phyloP scores from a whole-genome alignment of 1,139 yeast genomes.

The Pichia kudriavzevii region DNA sequence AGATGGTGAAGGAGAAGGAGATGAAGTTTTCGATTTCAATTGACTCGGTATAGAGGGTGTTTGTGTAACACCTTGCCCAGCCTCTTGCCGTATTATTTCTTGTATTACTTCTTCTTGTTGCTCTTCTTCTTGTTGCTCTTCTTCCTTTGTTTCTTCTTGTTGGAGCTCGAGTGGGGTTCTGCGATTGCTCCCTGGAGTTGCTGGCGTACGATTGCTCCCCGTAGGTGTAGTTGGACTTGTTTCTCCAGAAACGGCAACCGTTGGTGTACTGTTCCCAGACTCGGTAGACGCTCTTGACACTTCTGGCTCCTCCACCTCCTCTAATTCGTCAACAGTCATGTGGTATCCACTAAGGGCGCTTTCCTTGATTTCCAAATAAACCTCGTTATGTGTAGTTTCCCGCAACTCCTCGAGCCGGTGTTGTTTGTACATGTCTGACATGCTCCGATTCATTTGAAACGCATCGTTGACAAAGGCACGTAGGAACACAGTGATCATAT shows the following conservation, averaged over 20 bases:
- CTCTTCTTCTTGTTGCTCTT: slow-evolving; percentile 6
- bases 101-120: slow-evolving; percentile 5
- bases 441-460: slow-evolving; percentile 19
- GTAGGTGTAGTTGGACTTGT: no score
- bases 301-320: slow-evolving; percentile 15
- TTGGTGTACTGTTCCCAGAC: no score
- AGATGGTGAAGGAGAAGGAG: background rate
- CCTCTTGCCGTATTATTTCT: background rate
- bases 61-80: no score
- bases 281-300: background rate
- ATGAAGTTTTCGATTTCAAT: no score
- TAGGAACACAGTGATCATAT: slow-evolving; percentile 11
- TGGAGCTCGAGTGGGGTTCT: no score
- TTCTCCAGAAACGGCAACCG: no score
- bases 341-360: slow-evolving; percentile 2
- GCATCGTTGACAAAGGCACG: slow-evolving; percentile 20
- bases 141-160: slow-evolving; percentile 17
- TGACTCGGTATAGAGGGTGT: no score
- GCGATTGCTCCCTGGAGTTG: background rate
- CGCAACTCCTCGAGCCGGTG: slow-evolving; percentile 3
- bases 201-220: slow-evolving; percentile 9
- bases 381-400: slow-evolving; percentile 6
- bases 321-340: slow-evolving; percentile 12
- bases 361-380: slow-evolving; percentile 12
- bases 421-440: slow-evolving; percentile 20